These are phyloP conservation scores for Paramecium biaurelia DNA, from an alignment of 73 alveolate genomes.

Conservation along the genomic window DNA sequence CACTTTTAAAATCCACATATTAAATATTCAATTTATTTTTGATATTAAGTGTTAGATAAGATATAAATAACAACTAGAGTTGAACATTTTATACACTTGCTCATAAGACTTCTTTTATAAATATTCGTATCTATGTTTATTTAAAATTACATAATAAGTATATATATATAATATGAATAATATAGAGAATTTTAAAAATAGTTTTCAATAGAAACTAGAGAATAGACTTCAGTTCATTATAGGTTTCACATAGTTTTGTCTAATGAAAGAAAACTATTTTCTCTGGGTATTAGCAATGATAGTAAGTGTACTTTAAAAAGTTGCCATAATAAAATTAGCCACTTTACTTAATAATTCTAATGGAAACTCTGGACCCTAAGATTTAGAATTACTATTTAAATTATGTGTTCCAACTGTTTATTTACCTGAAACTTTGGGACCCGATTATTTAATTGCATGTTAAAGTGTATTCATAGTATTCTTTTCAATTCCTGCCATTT, in stretches of 20 bases:
- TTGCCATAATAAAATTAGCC: background rate
- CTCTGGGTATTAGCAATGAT: constrained; percentile 12
- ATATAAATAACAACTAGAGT: background rate
- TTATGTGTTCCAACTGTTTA: background rate
- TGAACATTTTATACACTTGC: background rate
- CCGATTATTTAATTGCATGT: background rate
- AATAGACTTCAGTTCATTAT: background rate
- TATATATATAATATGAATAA: background rate
- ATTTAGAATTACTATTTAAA: background rate
- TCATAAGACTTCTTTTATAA: background rate
- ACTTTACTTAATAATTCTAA: background rate
- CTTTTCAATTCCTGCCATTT: background rate
- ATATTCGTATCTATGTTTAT: background rate
- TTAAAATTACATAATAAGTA: background rate
- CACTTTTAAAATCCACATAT: too few species aligned
- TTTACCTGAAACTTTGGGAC: background rate
- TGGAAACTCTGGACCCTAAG: background rate
- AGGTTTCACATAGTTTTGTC: background rate
- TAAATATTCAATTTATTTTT: too few species aligned
- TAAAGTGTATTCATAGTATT: background rate
- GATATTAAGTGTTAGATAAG: too few species aligned
- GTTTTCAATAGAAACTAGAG: background rate
- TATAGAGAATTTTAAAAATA: background rate
- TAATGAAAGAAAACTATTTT: background rate
- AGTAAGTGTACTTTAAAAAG: background rate